A percentile compares a stretch with the other conserved stretches of the same genome.
phyloP scores from a whole-genome alignment of 805 yeast species.

The Saturnispora quitensis region DNA sequence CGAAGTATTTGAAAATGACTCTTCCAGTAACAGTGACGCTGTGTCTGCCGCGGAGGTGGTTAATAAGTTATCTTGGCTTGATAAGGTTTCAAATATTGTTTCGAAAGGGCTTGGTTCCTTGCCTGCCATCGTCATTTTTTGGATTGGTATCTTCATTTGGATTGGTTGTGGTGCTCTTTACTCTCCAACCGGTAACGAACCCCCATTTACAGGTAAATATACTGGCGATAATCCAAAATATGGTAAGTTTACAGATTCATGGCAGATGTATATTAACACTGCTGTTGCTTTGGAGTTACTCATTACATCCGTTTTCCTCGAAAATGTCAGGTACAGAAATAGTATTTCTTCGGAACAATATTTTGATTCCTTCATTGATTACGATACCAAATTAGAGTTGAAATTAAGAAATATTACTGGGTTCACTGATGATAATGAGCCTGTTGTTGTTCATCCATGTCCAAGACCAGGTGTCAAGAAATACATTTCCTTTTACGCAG shows the following conservation, averaged over 20 bases:
- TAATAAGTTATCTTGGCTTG: conserved; percentile 27
- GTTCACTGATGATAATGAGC: conserved; percentile 16
- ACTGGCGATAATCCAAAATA: conserved; percentile 3
- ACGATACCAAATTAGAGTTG: conserved; percentile 27
- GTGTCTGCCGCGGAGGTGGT: conserved; percentile 8
- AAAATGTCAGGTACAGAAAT: conserved; percentile 32
- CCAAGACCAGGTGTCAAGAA: conserved; percentile 12
- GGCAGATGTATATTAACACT: conserved; percentile 36
- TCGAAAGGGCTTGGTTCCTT: conserved; percentile 26
- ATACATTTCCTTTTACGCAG: conserved; percentile 28
- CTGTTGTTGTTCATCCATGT: conserved; percentile 22
- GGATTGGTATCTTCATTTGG: conserved; percentile 34
- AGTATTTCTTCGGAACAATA: conserved; percentile 22
- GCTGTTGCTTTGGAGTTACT: conserved; percentile 31
- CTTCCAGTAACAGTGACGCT: conserved; percentile 5
- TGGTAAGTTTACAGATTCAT: conserved; percentile 25
- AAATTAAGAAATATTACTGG: background rate
- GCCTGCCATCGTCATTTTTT: conserved; percentile 25
- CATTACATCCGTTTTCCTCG: conserved; percentile 29
- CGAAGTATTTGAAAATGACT: background rate
- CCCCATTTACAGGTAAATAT: conserved; percentile 9
- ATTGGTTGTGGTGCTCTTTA: conserved; percentile 17
- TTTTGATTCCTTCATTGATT: conserved; percentile 14
- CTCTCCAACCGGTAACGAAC: conserved; percentile 23
- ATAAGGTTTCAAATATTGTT: conserved; percentile 21